Base-by-base conservation (phyloP, 2,329 filamentous ascomycete genomes). In the Exophiala lecanii-corni region DNA sequence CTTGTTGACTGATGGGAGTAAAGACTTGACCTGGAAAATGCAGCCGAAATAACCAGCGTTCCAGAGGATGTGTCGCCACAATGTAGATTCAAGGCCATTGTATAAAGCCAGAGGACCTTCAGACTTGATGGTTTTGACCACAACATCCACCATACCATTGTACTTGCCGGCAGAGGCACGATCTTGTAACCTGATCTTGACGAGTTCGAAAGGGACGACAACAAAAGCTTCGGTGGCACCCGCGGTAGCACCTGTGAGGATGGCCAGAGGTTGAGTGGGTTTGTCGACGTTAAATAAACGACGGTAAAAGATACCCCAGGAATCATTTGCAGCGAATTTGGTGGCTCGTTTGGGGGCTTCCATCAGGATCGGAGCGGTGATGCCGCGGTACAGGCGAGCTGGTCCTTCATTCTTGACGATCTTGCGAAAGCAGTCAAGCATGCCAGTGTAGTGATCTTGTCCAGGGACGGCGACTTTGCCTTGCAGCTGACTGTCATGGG, bases 321-420 rank as follows among this genome's bases (percentile, higher is more conserved):
- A 87, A 66, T 98, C 92, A 70, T 98, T 98, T 70, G 92, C 92
- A 35, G 92, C 91, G 69, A 98, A 98, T 70, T 98, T 98, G 73
- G 88, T 97, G 32, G 91, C 91, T 71, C 89, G 78, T 79, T 95
- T 95, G 68, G 86, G 83, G 43, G 89, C 89, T 70, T 97, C 91
- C 91, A 98, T 98, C 56, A 97, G 78, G 62, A 98, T 97, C 38
- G 92, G 92, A 18, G 92, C 91, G 33, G 79, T 82, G 67, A 98
- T 98, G 62, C 92, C 92, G 56, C 92, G 88, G 74, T 98, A 98
- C 49, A 98, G 76, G 55, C 91, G 82, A 50, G 87, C 92, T 68
- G 86, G 82, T 48, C 92, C 92, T 74, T 98, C 92, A 65, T 94
- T 84, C 69, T 80, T 84, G 66, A 98, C 80, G 61, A 98, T 98